These are phyloP conservation scores for Hydrangea macrophylla DNA, from an alignment of 148 eudicot species.

Conservation along the genomic window DNA sequence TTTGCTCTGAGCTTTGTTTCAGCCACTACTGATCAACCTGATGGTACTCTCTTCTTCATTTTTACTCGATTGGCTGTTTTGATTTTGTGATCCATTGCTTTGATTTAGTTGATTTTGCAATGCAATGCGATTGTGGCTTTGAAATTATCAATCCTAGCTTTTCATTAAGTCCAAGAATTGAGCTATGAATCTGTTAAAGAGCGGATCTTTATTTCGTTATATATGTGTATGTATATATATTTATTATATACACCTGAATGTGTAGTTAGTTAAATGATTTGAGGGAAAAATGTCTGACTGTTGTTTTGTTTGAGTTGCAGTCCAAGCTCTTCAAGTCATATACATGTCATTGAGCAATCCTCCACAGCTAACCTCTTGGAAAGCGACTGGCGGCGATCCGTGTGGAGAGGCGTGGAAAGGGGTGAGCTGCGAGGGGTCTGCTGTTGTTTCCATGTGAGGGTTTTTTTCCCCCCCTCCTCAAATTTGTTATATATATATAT, in stretches of 20 bases:
- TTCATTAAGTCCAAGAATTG: slow-evolving; percentile 9
- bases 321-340: slow-evolving; percentile 75
- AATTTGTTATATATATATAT: not conserved
- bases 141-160: slow-evolving; percentile 4
- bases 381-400: slow-evolving; percentile 78
- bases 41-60: slow-evolving; percentile 32
- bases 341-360: slow-evolving; percentile 78
- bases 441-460: slow-evolving; percentile 82
- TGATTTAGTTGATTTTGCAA: slow-evolving; percentile 3
- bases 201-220: slow-evolving; percentile 14
- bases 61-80: not conserved
- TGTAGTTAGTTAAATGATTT: not conserved
- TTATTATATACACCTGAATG: not conserved
- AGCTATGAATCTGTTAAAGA: not conserved
- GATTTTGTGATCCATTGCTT: not conserved
- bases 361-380: slow-evolving; percentile 80
- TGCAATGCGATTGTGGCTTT: slow-evolving; percentile 3
- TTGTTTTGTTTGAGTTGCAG: slow-evolving; percentile 38
- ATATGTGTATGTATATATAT: not conserved
- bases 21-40: slow-evolving; percentile 68
- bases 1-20: slow-evolving; percentile 22
- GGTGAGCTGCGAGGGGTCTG: slow-evolving; percentile 72
- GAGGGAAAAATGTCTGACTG: slow-evolving; percentile 1
- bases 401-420: slow-evolving; percentile 98
- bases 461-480: not conserved